Conservation (phyloP, 768 basidiomycete species). For the Saitozyma sp. region DNA sequence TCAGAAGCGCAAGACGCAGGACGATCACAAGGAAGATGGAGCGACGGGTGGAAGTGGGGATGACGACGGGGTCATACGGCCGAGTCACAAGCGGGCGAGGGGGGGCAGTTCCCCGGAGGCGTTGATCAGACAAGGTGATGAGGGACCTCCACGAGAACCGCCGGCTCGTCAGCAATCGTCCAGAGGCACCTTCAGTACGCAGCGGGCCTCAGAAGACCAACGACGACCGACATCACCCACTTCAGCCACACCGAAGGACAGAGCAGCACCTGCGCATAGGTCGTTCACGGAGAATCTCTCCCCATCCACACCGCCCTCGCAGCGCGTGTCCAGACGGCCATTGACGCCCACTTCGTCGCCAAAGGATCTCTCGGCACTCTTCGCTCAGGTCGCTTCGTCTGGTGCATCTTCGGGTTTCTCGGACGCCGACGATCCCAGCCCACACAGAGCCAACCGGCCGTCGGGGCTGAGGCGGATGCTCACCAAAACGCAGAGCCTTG, state of each 20-base stretch:
- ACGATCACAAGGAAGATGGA: no score
- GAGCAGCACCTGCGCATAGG: not conserved
- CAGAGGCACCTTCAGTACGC: no score
- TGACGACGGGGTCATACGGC: no score
- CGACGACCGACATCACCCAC: not conserved
- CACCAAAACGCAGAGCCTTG: conserved; percentile 38
- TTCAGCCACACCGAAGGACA: not conserved
- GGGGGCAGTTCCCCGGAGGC: no score
- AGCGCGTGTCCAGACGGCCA: conserved; percentile 4
- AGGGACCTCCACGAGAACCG: no score
- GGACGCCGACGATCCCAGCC: not conserved
- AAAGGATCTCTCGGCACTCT: conserved; percentile 21
- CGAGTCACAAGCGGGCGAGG: no score
- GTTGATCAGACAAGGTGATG: no score
- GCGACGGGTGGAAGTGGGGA: no score
- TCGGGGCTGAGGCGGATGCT: conserved; percentile 34
- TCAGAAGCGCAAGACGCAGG: no score
- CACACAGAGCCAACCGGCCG: not conserved
- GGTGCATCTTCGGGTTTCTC: conserved; percentile 9
- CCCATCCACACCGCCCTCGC: conserved; percentile 10
- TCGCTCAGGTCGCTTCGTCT: conserved; percentile 19
- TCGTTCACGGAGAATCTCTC: not conserved
- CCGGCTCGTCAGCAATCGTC: no score
- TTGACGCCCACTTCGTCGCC: conserved; percentile 25
- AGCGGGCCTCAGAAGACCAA: no score